Evolutionary conservation across 2,329 filamentous ascomycete genomes (phyloP).

Genomic region (Calonectria montana): DNA sequence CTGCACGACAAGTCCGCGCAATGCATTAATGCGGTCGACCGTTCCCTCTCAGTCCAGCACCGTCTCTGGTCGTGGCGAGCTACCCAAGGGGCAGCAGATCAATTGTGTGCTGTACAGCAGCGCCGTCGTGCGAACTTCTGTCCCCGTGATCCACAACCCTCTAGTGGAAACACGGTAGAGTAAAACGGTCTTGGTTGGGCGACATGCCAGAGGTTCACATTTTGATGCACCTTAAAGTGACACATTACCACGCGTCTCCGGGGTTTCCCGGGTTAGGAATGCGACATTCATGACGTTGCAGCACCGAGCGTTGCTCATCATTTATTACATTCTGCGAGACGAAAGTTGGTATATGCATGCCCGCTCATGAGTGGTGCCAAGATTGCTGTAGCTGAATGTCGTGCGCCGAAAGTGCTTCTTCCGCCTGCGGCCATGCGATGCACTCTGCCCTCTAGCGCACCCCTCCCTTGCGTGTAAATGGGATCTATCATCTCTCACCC

Average conservation of each 20-base stretch:
- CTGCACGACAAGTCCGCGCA: conserved; percentile 39
- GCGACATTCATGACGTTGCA: conserved; percentile 10
- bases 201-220: conserved; percentile 1
- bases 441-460: conserved; percentile 29
- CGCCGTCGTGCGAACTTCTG: conserved; percentile 21
- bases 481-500: conserved; percentile 12
- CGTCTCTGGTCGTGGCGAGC: conserved; percentile 16
- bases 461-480: conserved; percentile 22
- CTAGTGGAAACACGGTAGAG: neutral
- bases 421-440: conserved; percentile 25
- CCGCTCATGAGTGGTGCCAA: conserved; percentile 2
- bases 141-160: conserved; percentile 15
- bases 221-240: conserved; percentile 22
- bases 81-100: neutral
- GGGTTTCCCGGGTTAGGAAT: conserved; percentile 19
- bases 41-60: conserved; percentile 28
- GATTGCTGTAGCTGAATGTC: conserved; percentile 19
- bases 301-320: conserved; percentile 1
- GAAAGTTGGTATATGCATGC: neutral
- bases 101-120: conserved; percentile 9
- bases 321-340: conserved; percentile 3
- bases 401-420: conserved; percentile 30
- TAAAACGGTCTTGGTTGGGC: conserved; percentile 8
- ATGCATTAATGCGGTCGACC: conserved; percentile 32
- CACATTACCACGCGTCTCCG: conserved; percentile 17